These are phyloP conservation scores for Acanthamoeba quina DNA, from an alignment of 208 protist genomes.

Conservation along the genomic window DNA sequence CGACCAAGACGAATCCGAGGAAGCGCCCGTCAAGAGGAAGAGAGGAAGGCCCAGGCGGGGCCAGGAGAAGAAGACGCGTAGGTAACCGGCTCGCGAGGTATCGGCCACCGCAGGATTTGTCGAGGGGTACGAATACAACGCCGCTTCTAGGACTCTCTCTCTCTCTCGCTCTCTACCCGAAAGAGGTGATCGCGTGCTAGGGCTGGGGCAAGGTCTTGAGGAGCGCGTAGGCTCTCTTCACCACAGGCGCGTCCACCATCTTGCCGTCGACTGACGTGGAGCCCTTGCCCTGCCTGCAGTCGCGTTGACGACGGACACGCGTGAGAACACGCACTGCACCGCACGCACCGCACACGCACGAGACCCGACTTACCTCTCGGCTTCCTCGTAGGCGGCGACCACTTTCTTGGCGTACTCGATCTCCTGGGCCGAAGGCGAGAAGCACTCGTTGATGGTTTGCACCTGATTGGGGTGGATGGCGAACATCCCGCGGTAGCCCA, in stretches of 20 bases:
- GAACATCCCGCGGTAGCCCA: conserved; percentile 70
- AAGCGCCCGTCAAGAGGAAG: not conserved
- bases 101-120: too few species aligned
- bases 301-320: not conserved
- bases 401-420: conserved; percentile 60
- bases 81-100: too few species aligned
- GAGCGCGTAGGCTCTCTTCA: conserved; percentile 71
- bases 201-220: conserved; percentile 1
- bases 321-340: not conserved
- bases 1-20: not conserved
- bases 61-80: not conserved
- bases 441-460: conserved; percentile 67
- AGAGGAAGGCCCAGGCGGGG: not conserved
- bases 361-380: not conserved
- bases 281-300: conserved; percentile 53
- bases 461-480: conserved; percentile 72
- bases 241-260: conserved; percentile 72
- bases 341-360: not conserved
- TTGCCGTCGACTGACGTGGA: conserved; percentile 71
- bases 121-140: too few species aligned
- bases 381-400: conserved; percentile 64
- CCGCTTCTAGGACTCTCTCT: too few species aligned
- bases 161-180: too few species aligned
- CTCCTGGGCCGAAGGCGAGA: conserved; percentile 61
- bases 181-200: too few species aligned